A percentile compares a stretch with the other conserved stretches of the same genome.
phyloP scores from a whole-genome alignment of 345 rosid species.

The Pistacia atlantica region DNA sequence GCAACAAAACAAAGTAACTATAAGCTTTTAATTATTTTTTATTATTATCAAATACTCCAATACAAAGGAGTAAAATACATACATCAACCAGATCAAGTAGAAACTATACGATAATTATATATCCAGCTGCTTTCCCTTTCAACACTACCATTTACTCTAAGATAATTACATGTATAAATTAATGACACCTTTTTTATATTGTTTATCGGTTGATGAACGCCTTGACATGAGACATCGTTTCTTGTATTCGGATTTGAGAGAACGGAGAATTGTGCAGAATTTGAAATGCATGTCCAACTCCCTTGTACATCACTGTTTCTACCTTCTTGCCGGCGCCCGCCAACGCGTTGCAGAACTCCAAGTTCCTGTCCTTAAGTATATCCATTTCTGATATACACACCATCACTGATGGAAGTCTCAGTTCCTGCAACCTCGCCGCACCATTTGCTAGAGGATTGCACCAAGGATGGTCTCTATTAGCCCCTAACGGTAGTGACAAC shows the following conservation, averaged over 20 bases:
- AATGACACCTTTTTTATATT: not conserved
- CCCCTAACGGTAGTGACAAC: constrained; percentile 64
- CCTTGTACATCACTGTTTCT: constrained; percentile 53
- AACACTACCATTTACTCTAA: not conserved
- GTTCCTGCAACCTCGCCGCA: constrained; percentile 21
- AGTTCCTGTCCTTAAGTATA: constrained; percentile 58
- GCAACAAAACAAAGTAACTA: not conserved
- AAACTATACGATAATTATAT: not conserved
- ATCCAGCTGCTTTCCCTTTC: not conserved
- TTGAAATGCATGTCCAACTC: constrained; percentile 85
- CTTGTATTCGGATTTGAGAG: constrained; percentile 52
- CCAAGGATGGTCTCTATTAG: constrained; percentile 81
- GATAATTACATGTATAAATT: too few species aligned
- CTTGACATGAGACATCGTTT: constrained; percentile 61
- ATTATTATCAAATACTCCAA: not conserved
- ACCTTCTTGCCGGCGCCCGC: constrained; percentile 53
- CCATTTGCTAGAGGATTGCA: constrained; percentile 57
- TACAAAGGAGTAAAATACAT: not conserved
- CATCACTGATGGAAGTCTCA: constrained; percentile 36
- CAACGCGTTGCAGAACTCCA: constrained; percentile 58
- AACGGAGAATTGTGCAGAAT: constrained; percentile 43
- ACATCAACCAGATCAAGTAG: not conserved
- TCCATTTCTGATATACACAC: constrained; percentile 74
- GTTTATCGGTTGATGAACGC: constrained; percentile 45
- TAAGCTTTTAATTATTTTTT: not conserved